Percentiles rank a stretch among this genome's conserved stretches.
Evolutionary conservation across 495 filamentous ascomycete genomes (phyloP).

Genomic region (Aspergillus sparsus): DNA sequence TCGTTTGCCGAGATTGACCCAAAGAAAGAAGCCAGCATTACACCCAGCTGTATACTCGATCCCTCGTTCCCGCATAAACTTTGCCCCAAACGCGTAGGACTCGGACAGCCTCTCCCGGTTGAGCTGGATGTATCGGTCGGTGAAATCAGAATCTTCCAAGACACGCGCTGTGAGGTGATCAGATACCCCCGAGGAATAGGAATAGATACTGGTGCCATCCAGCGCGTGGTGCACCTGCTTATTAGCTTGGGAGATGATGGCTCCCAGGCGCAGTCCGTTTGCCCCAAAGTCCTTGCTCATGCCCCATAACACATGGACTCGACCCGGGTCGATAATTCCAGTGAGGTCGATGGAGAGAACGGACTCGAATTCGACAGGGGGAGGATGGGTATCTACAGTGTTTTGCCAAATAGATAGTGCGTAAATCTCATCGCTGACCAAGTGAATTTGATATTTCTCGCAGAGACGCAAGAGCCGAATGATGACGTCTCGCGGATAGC

Average conservation of each 20-base stretch:
- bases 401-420: slow-evolving; percentile 55
- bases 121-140: slow-evolving; percentile 45
- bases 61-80: slow-evolving; percentile 37
- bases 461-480: slow-evolving; percentile 53
- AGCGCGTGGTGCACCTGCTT: slow-evolving; percentile 41
- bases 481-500: slow-evolving; percentile 53
- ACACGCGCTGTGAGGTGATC: slow-evolving; percentile 47
- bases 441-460: slow-evolving; percentile 54
- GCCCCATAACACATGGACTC: slow-evolving; percentile 62
- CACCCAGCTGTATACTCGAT: slow-evolving; percentile 42
- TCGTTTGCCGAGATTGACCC: slow-evolving; percentile 54
- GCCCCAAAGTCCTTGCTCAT: slow-evolving; percentile 63
- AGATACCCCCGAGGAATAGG: slow-evolving; percentile 45
- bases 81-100: slow-evolving; percentile 36
- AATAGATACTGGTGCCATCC: slow-evolving; percentile 41
- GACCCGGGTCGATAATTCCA: slow-evolving; percentile 49
- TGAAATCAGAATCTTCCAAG: slow-evolving; percentile 50
- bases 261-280: slow-evolving; percentile 57
- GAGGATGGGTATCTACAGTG: slow-evolving; percentile 25
- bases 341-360: slow-evolving; percentile 49
- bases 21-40: slow-evolving; percentile 61
- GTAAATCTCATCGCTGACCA: slow-evolving; percentile 67
- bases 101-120: slow-evolving; percentile 41
- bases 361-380: slow-evolving; percentile 50
- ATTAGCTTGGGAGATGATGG: slow-evolving; percentile 52